Conservation (phyloP, 768 basidiomycete genomes). For the Serendipita sp. region DNA sequence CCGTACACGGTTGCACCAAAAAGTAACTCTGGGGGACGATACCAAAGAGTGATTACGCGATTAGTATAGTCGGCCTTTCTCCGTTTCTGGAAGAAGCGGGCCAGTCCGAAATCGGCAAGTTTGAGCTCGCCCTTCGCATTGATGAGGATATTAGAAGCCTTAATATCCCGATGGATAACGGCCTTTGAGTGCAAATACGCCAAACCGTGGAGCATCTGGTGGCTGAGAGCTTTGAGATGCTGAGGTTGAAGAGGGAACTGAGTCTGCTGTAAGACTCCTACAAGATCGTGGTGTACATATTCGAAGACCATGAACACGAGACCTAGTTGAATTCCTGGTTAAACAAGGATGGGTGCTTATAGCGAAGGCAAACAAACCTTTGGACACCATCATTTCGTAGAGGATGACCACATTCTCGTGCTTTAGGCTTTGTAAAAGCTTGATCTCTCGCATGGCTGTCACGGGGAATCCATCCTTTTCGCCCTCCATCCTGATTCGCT, state of each 20-base stretch:
- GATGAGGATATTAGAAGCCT: conserved; percentile 94
- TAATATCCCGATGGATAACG: conserved; percentile 96
- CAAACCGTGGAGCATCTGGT: conserved; percentile 89
- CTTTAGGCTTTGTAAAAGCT: conserved; percentile 77
- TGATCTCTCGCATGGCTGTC: conserved; percentile 98
- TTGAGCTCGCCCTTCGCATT: conserved; percentile 87
- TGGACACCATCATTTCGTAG: conserved; percentile 98
- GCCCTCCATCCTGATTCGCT: conserved; percentile 94
- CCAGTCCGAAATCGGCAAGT: conserved; percentile 93
- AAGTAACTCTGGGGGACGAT: conserved; percentile 86
- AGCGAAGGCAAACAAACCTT: too few species aligned
- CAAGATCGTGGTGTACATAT: conserved; percentile 98
- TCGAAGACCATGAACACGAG: conserved; percentile 99
- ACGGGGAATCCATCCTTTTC: conserved; percentile 98
- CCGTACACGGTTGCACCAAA: conserved; percentile 95
- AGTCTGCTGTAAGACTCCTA: conserved; percentile 82
- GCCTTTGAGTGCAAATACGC: conserved; percentile 92
- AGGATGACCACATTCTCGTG: conserved; percentile 83
- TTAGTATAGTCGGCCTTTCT: conserved; percentile 94
- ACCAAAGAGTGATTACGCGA: conserved; percentile 93
- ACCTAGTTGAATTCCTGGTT: too few species aligned
- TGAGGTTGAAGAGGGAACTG: conserved; percentile 73
- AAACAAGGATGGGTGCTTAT: conserved; percentile 11
- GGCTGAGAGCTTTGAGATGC: conserved; percentile 88
- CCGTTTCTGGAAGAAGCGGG: conserved; percentile 88